Percentiles rank a stretch among this genome's conserved stretches.
Evolutionary conservation across 805 yeast species (phyloP).

Genomic region (Kodamaea restingae): DNA sequence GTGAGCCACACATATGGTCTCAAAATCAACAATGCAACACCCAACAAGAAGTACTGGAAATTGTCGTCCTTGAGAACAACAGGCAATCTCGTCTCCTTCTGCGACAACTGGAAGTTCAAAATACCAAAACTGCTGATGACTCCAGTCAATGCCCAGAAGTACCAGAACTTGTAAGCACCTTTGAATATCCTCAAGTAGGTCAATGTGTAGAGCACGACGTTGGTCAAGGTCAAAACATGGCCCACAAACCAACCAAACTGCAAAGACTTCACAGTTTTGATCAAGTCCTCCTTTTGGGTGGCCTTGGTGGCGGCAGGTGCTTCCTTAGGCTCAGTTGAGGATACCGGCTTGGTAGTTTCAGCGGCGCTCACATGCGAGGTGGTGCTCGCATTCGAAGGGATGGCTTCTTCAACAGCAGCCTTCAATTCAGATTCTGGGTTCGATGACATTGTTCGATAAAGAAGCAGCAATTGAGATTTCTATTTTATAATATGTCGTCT

Average conservation of each 20-base stretch:
- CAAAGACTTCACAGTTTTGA: conserved; percentile 35
- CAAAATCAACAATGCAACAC: conserved; percentile 46
- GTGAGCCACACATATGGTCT: conserved; percentile 61
- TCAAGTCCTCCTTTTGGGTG: conserved; percentile 14
- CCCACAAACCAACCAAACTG: conserved; percentile 77
- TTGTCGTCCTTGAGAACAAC: conserved; percentile 51
- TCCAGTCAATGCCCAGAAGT: conserved; percentile 58
- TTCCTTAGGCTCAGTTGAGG: not conserved
- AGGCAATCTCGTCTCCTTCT: conserved; percentile 24
- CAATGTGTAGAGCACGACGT: conserved; percentile 28
- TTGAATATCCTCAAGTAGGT: conserved; percentile 30
- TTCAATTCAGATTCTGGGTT: conserved; percentile 2
- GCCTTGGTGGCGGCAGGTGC: not conserved
- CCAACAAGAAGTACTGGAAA: conserved; percentile 61
- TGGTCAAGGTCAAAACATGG: conserved; percentile 32
- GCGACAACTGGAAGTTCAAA: conserved; percentile 56
- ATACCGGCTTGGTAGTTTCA: too few species aligned
- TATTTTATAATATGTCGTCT: not conserved
- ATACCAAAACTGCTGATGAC: conserved; percentile 73
- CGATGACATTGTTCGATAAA: not conserved
- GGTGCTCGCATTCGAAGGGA: not conserved
- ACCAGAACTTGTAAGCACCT: conserved; percentile 36
- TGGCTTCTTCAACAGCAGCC: not conserved
- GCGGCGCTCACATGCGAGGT: not conserved
- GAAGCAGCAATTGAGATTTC: not conserved